Evolutionary conservation across 2,329 filamentous ascomycete species (phyloP).

Genomic region (Neonectria magnoliae): DNA sequence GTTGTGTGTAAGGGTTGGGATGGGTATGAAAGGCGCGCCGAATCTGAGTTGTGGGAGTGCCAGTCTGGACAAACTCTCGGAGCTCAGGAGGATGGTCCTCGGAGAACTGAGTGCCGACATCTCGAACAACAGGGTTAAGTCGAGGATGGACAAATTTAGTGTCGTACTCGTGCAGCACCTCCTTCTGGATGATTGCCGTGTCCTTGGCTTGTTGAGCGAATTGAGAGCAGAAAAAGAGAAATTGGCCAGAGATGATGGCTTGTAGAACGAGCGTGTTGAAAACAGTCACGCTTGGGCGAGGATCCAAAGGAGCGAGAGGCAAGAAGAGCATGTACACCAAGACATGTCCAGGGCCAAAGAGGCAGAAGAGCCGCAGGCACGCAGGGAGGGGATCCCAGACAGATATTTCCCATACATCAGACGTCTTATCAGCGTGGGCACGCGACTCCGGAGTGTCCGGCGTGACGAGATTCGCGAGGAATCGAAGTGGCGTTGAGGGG

Average conservation of each 20-base stretch:
- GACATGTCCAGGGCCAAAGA: slow-evolving; percentile 95
- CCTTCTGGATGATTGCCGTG: slow-evolving; percentile 82
- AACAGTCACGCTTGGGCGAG: slow-evolving; percentile 85
- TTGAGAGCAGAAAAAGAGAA: slow-evolving; percentile 75
- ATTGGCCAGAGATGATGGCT: slow-evolving; percentile 77
- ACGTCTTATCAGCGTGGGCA: slow-evolving; percentile 81
- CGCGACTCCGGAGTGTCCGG: slow-evolving; percentile 80
- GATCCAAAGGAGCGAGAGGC: slow-evolving; percentile 78
- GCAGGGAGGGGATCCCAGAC: slow-evolving; percentile 94
- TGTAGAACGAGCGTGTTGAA: slow-evolving; percentile 84
- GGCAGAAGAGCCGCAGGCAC: slow-evolving; percentile 82
- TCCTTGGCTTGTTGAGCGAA: slow-evolving; percentile 91
- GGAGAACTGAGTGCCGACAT: slow-evolving; percentile 83
- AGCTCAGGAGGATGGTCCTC: slow-evolving; percentile 54
- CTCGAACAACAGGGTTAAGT: slow-evolving; percentile 80
- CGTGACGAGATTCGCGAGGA: slow-evolving; percentile 74
- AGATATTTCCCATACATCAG: slow-evolving; percentile 94
- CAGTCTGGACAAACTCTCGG: slow-evolving; percentile 57
- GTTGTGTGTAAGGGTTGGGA: slow-evolving; percentile 80
- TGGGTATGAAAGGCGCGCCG: slow-evolving; percentile 83
- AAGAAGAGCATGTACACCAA: slow-evolving; percentile 89
- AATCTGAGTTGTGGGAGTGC: slow-evolving; percentile 69
- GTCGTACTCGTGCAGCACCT: slow-evolving; percentile 95
- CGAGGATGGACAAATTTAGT: slow-evolving; percentile 93
- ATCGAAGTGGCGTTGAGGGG: slow-evolving; percentile 80